Conservation (phyloP, 2,329 filamentous ascomycete genomes). For the Ophiostoma sp. region DNA sequence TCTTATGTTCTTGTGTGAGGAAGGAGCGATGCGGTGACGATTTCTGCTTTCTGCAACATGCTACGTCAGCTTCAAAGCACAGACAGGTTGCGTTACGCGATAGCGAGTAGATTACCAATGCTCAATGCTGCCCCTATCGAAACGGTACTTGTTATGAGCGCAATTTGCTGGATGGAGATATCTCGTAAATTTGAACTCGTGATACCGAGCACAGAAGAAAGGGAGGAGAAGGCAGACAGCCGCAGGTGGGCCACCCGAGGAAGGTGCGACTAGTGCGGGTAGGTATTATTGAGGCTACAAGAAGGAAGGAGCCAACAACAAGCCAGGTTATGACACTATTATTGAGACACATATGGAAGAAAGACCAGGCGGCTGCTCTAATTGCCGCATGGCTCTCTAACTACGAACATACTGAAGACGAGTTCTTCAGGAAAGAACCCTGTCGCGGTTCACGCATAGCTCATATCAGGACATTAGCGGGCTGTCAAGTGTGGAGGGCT, state of each 20-base stretch:
- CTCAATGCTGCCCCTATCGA: neutral
- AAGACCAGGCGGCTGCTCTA: neutral
- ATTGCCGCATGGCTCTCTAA: neutral
- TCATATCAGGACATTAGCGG: neutral
- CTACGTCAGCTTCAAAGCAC: neutral
- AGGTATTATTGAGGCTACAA: neutral
- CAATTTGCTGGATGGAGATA: neutral
- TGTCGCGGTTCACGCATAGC: neutral
- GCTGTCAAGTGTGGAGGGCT: slow-evolving; percentile 4
- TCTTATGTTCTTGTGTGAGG: neutral
- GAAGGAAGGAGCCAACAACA: neutral
- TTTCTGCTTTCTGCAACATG: neutral
- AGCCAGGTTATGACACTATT: too few species aligned
- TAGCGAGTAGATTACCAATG: neutral
- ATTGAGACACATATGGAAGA: too few species aligned
- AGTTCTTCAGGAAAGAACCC: neutral
- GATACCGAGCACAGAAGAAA: neutral
- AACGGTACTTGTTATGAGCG: slow-evolving; percentile 1
- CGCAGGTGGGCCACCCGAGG: slow-evolving; percentile 2
- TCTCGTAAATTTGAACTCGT: slow-evolving; percentile 6
- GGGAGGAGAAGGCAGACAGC: neutral
- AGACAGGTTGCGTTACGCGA: neutral
- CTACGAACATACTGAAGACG: neutral
- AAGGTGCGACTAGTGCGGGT: neutral
- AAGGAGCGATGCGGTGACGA: neutral